These are phyloP conservation scores for Inosperma sp. DNA, from an alignment of 768 basidiomycete species.

Conservation along the genomic window DNA sequence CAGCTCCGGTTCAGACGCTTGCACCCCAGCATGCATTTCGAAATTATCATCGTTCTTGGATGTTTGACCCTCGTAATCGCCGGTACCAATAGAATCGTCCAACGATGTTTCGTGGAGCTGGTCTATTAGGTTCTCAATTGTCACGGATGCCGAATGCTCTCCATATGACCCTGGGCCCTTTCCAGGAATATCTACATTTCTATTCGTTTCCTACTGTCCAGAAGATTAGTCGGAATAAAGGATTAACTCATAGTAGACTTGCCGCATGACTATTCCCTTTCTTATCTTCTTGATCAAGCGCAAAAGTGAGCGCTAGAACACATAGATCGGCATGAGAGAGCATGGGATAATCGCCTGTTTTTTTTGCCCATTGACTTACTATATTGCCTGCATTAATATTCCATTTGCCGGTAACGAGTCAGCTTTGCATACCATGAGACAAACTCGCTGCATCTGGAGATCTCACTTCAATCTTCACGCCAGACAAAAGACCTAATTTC, in stretches of 20 bases:
- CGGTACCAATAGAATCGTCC: constrained; percentile 10
- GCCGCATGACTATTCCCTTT: constrained; percentile 29
- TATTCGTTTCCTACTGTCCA: constrained; percentile 30
- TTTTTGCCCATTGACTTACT: constrained; percentile 92
- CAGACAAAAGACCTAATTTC: constrained; percentile 66
- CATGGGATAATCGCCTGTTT: constrained; percentile 93
- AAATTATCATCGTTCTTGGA: constrained; percentile 3
- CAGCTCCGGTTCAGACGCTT: too few relatives aligned
- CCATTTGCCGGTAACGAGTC: background rate
- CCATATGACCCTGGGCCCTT: background rate
- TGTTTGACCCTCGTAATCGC: constrained; percentile 8
- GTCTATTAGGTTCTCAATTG: constrained; percentile 17
- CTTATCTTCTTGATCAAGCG: constrained; percentile 58
- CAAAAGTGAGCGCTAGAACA: constrained; percentile 83
- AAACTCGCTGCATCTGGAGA: constrained; percentile 68
- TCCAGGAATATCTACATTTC: background rate
- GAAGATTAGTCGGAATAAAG: constrained; percentile 20
- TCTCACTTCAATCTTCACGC: constrained; percentile 68
- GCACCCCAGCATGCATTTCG: constrained; percentile 40
- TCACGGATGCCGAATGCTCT: constrained; percentile 11
- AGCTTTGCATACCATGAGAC: constrained; percentile 46
- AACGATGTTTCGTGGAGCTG: constrained; percentile 2
- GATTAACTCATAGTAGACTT: constrained; percentile 16
- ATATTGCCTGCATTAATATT: constrained; percentile 5
- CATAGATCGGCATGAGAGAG: constrained; percentile 88